Percentiles rank a stretch among this genome's conserved stretches.
Evolutionary conservation across 2,329 filamentous ascomycete species (phyloP).

Genomic region (Rutstroemia sp.): DNA sequence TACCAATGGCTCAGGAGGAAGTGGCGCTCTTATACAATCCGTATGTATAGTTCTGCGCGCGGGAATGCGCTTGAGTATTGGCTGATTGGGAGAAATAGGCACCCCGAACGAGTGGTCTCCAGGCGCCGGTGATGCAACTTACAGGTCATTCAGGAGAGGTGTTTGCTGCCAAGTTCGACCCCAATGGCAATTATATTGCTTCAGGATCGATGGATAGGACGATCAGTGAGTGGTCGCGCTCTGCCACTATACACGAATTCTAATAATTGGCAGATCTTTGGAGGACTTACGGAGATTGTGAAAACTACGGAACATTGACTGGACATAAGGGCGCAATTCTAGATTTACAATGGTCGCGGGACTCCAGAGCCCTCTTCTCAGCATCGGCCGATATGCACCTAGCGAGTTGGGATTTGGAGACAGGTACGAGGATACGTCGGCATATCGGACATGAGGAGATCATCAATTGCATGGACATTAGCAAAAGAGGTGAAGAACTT

Average conservation of each 20-base stretch:
- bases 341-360: slow-evolving; percentile 93
- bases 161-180: slow-evolving; percentile 85
- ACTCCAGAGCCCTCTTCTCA: slow-evolving; percentile 84
- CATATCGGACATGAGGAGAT: slow-evolving; percentile 92
- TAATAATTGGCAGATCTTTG: slow-evolving; percentile 62
- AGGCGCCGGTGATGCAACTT: slow-evolving; percentile 91
- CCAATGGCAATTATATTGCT: slow-evolving; percentile 79
- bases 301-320: slow-evolving; percentile 84
- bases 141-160: slow-evolving; percentile 79
- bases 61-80: slow-evolving; percentile 5
- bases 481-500: slow-evolving; percentile 81
- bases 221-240: slow-evolving; percentile 55
- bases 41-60: slow-evolving; percentile 39
- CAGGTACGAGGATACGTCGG: slow-evolving; percentile 82
- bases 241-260: not conserved
- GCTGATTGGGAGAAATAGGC: slow-evolving; percentile 44
- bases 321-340: slow-evolving; percentile 89
- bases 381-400: slow-evolving; percentile 90
- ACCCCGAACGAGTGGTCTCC: slow-evolving; percentile 71
- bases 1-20: slow-evolving; percentile 46
- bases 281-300: slow-evolving; percentile 86
- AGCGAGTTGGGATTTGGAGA: slow-evolving; percentile 91
- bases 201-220: slow-evolving; percentile 93
- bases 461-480: slow-evolving; percentile 88
- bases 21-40: slow-evolving; percentile 58